Evolutionary conservation across 805 yeast species (phyloP), one percentile per base, ranked within the genome.

Genomic region (Kuraishia ogatae): DNA sequence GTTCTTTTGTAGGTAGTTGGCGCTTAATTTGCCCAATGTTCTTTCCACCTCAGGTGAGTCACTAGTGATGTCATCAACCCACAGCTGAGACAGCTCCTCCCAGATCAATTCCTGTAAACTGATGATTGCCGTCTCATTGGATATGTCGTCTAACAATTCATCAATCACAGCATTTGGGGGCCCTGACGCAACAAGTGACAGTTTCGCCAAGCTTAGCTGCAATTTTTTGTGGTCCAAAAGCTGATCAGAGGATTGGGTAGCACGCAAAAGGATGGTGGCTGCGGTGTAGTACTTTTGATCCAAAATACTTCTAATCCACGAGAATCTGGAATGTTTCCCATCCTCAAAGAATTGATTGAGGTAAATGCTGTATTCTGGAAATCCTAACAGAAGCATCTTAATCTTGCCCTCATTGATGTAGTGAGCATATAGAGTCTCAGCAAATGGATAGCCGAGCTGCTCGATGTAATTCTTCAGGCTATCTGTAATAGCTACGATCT

Each of bases 271-370:
- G 1, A 75, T 72, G 15, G 65, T 61, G 1, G 85, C 71, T 0
- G 91, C 93, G 1, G 67, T 63, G 3, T 53, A 59, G 63, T 76
- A 87, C 10, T 82, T 72, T 2, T 73, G 74, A 58, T 75, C 80
- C 35, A 81, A 65, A 15, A 89, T 66, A 55, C 85, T 79, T 55
- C 81, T 77, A 21, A 90, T 84, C 97, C 97, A 91, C 1, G 89
- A 77, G 52, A 88, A 77, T 48, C 76, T 70, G 3, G 81, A 75
- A 43, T 80, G 79, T 1, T 69, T 62, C 26, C 71, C 65, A 53
- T 71, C 68, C 1, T 66, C 60, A 56, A 91, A 78, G 63, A 83
- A 91, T 58, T 69, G 66, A 26, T 77, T 71, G 53, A 89, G 67
- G 59, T 70, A 78, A 1, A 67, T 66, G 26, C 77, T 72, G 61